Evolutionary conservation across 371 early-diverging fungal species (phyloP), one percentile per base, ranked within the genome.

Genomic region (Mucor piriformis): DNA sequence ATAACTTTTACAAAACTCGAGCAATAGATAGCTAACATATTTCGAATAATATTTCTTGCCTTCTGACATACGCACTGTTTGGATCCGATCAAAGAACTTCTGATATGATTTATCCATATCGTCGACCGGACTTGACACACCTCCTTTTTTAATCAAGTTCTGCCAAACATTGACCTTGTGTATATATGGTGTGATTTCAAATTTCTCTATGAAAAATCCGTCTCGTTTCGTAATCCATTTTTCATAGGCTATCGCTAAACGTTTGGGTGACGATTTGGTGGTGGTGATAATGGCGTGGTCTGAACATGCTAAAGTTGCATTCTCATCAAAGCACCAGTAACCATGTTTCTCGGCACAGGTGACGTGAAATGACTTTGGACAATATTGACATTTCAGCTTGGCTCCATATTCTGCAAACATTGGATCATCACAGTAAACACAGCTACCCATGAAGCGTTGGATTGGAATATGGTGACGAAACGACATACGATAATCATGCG

Each of bases 311-410:
- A 46, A 21, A 3, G 24, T 21, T 24, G 25, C 46, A 21, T 46
- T 21, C 24, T 50, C 33, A 18, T 35, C 7, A 37, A 51, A 35
- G 6, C 51, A 35, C 35, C 34, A 24, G 15, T 35, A 51, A 15
- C 69, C 74, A 18, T 61, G 62, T 13, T 72, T 60, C 23, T 72
- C 74, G 2, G 79, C 84, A 40, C 87, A 87, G 0, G 79, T 66
- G 0, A 83, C 77, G 59, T 87, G 87, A 10, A 78, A 82, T n/a
- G 64, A 70, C 18, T 72, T 70, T 10, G 70, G 62, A 61, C 87
- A 65, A 8, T 65, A 72, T 43, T 67, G 62, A 34, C 87, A 87
- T 0, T 59, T 47, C 4, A 83, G 52, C 23, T 76, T 78, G 0
- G 81, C 86, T 29, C 83, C 83, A 53, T 73, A 54, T 16, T 59